Percentiles rank a stretch among this genome's conserved stretches.
These are phyloP conservation scores for Verticillium albo-atrum DNA, from an alignment of 2,329 filamentous ascomycete species.

Conservation along the genomic window DNA sequence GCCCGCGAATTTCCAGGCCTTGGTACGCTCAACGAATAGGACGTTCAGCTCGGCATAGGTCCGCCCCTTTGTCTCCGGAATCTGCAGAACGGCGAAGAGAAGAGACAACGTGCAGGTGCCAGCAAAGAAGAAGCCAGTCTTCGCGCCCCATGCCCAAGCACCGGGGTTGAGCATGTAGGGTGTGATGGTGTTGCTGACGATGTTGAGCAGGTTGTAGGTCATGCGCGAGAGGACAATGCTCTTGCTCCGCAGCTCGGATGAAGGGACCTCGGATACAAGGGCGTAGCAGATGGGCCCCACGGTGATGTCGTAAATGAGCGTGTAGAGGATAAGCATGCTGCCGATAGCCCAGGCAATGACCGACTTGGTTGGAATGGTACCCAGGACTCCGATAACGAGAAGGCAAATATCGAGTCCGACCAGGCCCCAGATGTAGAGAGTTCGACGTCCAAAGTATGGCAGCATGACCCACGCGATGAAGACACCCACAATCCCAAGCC, in stretches of 20 bases:
- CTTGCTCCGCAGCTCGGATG: constrained; percentile 38
- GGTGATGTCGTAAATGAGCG: constrained; percentile 38
- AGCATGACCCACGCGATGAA: constrained; percentile 40
- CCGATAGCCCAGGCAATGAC: constrained; percentile 44
- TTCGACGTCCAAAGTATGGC: constrained; percentile 37
- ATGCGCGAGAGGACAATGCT: constrained; percentile 39
- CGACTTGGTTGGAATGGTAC: constrained; percentile 37
- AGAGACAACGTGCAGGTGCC: constrained; percentile 38
- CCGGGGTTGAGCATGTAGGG: constrained; percentile 42
- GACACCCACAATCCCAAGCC: constrained; percentile 39
- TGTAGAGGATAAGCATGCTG: constrained; percentile 37
- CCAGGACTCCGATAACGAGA: constrained; percentile 35
- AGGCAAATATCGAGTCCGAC: constrained; percentile 31
- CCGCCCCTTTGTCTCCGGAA: constrained; percentile 50
- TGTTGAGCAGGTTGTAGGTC: constrained; percentile 43
- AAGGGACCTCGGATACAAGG: constrained; percentile 38
- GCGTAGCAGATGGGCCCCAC: constrained; percentile 41
- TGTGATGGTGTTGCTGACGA: constrained; percentile 40
- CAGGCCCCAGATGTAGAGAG: constrained; percentile 38
- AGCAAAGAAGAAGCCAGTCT: constrained; percentile 41
- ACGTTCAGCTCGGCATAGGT: constrained; percentile 52
- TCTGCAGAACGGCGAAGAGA: constrained; percentile 45
- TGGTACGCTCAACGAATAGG: constrained; percentile 35
- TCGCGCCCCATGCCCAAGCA: constrained; percentile 43
- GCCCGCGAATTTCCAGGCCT: background rate